Evolutionary conservation across 371 early-diverging fungal genomes (phyloP), one percentile per base, ranked within the genome.

Genomic region (Chytridium lagenaria): DNA sequence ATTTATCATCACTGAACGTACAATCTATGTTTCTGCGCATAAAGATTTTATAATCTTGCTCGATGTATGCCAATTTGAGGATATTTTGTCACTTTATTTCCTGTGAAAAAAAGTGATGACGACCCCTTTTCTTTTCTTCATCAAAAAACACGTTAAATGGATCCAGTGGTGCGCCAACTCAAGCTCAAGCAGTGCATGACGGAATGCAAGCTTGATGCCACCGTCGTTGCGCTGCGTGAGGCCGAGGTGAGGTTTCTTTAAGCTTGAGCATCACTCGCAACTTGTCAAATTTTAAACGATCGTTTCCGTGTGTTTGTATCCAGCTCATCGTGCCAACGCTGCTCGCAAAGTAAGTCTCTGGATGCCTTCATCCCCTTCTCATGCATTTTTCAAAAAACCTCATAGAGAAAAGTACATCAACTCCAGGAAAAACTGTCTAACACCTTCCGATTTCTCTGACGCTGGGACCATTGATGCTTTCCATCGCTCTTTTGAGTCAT

Each of bases 241-340:
- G 67, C 67, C 2, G 67, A 66, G 67, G 67, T 66, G 30, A 22
- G 67, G n/a, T n/a, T 23, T 34, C 23, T 34, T 34, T 22, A 37
- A 19, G n/a, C n/a, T n/a, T n/a, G n/a, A n/a, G 44, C 19, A 44
- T 44, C 44, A 19, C 44, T 44, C 19, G 44, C 12, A 44, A 44
- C n/a, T n/a, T n/a, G n/a, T n/a, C n/a, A n/a, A n/a, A n/a, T n/a
- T n/a, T n/a, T n/a, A n/a, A n/a, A n/a, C n/a, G n/a, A n/a, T n/a
- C n/a, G n/a, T n/a, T n/a, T n/a, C n/a, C n/a, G n/a, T n/a, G n/a
- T n/a, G n/a, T n/a, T n/a, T n/a, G n/a, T n/a, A n/a, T n/a, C n/a
- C n/a, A n/a, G n/a, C n/a, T n/a, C n/a, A 68, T 68, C 52, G 68
- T 68, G 7, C 68, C 68, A 34, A 68, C 68, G 51, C 37, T 68